Base-by-base conservation (phyloP, 2,329 filamentous ascomycete species). In the Didymella exigua region DNA sequence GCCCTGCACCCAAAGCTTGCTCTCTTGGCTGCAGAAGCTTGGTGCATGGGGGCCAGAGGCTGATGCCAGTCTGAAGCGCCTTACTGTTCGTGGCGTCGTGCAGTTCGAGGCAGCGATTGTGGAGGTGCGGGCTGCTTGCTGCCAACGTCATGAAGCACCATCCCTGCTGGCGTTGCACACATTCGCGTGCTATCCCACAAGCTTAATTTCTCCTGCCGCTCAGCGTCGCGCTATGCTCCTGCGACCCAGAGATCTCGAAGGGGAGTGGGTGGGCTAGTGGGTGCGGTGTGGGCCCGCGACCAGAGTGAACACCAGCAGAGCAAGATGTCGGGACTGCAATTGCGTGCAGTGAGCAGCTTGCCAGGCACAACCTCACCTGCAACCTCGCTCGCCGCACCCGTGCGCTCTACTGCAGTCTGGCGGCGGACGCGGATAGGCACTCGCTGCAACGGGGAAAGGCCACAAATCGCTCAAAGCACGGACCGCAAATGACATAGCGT, bases 171-270 rank as follows among this genome's bases (percentile, higher is more conserved):
- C 41, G 56, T 43, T 42, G 52, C 44, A 42, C 33, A 29, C 45
- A 49, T 43, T 44, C 40, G 55, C 47, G 60, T 58, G 60, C 60
- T 61, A 63, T 63, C 60, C 60, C 54, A 56, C 60, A 60, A 55
- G 60, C 60, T 61, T 62, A 63, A 63, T 63, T 58, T 63, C 58
- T 56, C 57, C 57, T 58, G 58, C 58, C 60, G 53, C 58, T 58
- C 49, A 54, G 56, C 57, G 59, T 54, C 45, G 49, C 54, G 59
- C 55, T 54, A 58, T 55, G 37, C 47, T 36, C 42, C 48, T 56
- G 43, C 36, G 54, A 56, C 48, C 48, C 54, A 52, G 54, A 48
- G 54, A 48, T 47, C 36, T 42, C 47, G 31, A 56, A 42, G 43
- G 33, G 36, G 40, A 23, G 43, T 29, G 38, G 38, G 27, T 9